Percentiles rank a stretch among this genome's conserved stretches.
Conservation (phyloP, 2,329 filamentous ascomycete genomes). For the Grosmannia clavigera region DNA sequence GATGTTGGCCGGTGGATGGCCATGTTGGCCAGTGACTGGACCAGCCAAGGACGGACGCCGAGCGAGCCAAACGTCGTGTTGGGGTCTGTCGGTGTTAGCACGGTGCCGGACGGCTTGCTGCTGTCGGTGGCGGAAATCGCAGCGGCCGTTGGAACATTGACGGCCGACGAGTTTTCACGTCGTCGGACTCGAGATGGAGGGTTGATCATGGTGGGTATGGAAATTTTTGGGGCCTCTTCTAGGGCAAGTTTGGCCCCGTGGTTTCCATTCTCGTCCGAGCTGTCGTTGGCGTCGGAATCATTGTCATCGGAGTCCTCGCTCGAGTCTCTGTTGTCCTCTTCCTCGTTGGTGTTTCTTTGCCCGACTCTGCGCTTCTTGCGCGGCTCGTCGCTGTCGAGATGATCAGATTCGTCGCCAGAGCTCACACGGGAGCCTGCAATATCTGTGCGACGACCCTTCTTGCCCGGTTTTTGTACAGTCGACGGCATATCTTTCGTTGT, state of each 20-base stretch:
- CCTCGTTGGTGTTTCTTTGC: background rate
- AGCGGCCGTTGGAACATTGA: background rate
- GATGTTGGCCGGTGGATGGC: conserved; percentile 81
- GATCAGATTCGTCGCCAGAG: conserved; percentile 30
- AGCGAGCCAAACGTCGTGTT: conserved; percentile 60
- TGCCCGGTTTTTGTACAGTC: background rate
- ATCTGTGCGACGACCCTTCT: background rate
- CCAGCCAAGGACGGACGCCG: conserved; percentile 73
- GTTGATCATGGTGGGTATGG: conserved; percentile 30
- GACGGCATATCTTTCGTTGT: background rate
- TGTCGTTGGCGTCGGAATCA: background rate
- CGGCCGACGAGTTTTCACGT: conserved; percentile 4
- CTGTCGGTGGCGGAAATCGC: background rate
- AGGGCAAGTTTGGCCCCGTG: conserved; percentile 6
- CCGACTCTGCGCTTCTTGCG: conserved; percentile 20
- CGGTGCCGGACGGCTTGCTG: conserved; percentile 11
- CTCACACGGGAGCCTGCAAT: background rate
- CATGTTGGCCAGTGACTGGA: conserved; percentile 61
- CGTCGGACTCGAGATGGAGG: conserved; percentile 42
- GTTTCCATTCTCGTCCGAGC: conserved; percentile 13
- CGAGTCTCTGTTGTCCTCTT: background rate
- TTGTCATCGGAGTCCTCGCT: background rate
- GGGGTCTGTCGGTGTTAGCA: conserved; percentile 40
- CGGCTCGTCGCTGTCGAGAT: conserved; percentile 26
- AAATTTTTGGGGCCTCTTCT: conserved; percentile 12